Evolutionary conservation across 2,329 filamentous ascomycete species (phyloP).

Genomic region (Arthrinium phaeospermum): DNA sequence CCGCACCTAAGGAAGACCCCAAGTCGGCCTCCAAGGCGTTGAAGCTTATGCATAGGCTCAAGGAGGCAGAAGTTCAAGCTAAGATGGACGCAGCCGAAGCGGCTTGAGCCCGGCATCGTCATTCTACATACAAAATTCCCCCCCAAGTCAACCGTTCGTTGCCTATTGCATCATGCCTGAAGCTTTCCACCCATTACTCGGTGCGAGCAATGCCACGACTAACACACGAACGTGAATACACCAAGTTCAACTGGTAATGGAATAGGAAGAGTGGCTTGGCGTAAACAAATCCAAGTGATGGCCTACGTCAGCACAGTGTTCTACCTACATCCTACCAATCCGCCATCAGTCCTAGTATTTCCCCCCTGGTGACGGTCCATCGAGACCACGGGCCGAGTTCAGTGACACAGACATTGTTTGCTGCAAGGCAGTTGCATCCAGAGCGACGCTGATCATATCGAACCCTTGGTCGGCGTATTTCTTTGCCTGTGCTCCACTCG

Average conservation of each 20-base stretch:
- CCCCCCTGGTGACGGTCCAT: conserved; percentile 42
- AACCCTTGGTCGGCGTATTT: conserved; percentile 61
- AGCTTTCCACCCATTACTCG: not conserved
- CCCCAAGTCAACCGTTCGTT: too few species aligned
- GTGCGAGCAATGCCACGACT: not conserved
- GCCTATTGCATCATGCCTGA: not conserved
- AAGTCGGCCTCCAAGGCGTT: conserved; percentile 62
- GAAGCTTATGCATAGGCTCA: conserved; percentile 83
- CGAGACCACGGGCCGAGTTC: conserved; percentile 50
- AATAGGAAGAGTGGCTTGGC: not conserved
- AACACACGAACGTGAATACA: not conserved
- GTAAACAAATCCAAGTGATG: not conserved
- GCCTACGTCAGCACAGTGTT: not conserved
- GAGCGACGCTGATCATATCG: conserved; percentile 65
- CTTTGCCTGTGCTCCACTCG: conserved; percentile 60
- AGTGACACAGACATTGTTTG: conserved; percentile 52
- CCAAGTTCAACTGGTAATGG: not conserved
- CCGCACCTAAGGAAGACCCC: conserved; percentile 56
- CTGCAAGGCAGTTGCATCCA: conserved; percentile 60
- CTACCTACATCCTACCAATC: not conserved
- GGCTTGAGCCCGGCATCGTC: not conserved
- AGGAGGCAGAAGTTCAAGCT: conserved; percentile 65
- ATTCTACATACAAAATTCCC: not conserved
- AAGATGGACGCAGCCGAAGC: conserved; percentile 67
- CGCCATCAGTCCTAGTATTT: conserved; percentile 45